Evolutionary conservation across 441 rosid genomes (phyloP).

Genomic region (Eutrema salsugineum): DNA sequence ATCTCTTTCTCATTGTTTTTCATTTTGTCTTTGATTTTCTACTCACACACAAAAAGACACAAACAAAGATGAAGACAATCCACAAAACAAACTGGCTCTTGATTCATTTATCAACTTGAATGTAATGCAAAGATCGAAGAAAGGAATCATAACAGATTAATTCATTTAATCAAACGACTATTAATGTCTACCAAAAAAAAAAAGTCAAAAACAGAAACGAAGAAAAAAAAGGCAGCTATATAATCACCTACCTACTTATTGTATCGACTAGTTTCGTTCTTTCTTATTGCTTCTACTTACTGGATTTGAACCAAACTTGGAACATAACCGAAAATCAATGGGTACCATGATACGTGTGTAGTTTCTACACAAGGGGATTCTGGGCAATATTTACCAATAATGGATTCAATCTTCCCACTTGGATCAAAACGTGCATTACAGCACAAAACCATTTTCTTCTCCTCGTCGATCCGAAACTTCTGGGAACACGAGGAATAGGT

Average conservation of each 20-base stretch:
- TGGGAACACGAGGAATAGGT: too few species aligned
- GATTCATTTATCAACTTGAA: not conserved
- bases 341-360: not conserved
- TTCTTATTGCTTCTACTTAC: too few species aligned
- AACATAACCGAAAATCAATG: not conserved
- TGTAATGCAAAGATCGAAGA: not conserved
- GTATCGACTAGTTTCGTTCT: too few species aligned
- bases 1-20: too few species aligned
- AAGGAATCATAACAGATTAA: not conserved
- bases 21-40: not conserved
- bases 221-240: not conserved
- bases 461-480: not conserved
- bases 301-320: not conserved
- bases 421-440: not conserved
- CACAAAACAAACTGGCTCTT: not conserved
- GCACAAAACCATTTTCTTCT: not conserved
- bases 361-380: not conserved
- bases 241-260: not conserved
- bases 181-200: not conserved
- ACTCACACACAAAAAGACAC: not conserved
- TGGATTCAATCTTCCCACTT: fast-evolving
- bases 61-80: too few species aligned
- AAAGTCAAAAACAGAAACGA: not conserved
- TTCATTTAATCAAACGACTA: not conserved
- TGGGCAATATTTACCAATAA: not conserved